Evolutionary conservation across 2,329 filamentous ascomycete species (phyloP).

Genomic region (Rugonectria rugulosa): DNA sequence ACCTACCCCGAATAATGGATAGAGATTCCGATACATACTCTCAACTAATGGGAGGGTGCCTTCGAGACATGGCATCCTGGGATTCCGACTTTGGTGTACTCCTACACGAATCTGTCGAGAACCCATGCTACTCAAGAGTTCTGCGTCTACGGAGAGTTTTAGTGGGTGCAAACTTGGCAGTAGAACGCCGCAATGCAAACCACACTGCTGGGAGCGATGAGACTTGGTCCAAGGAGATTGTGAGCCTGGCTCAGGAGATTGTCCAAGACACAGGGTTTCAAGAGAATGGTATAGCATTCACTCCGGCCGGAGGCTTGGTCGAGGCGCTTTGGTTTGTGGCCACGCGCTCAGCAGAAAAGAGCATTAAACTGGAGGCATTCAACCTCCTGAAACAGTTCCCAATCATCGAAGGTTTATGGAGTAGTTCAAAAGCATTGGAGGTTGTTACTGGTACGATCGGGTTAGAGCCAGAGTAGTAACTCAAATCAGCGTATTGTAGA

Average conservation of each 20-base stretch:
- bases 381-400: background rate
- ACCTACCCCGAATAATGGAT: no score
- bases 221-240: background rate
- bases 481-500: no score
- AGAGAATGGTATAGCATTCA: background rate
- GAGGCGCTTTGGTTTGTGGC: conserved; percentile 12
- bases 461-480: no score
- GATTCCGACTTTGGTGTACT: background rate
- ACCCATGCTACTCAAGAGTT: background rate
- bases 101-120: background rate
- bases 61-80: background rate
- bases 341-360: background rate
- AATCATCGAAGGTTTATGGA: conserved; percentile 5
- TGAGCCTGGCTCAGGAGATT: background rate
- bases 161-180: background rate
- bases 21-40: no score
- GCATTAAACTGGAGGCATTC: background rate
- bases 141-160: background rate
- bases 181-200: background rate
- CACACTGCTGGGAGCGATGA: background rate
- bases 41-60: background rate
- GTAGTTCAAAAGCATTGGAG: background rate
- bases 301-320: conserved; percentile 1
- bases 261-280: background rate
- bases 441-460: no score